These are phyloP conservation scores for Platismatia glauca DNA, from an alignment of 495 filamentous ascomycete genomes.

Conservation along the genomic window DNA sequence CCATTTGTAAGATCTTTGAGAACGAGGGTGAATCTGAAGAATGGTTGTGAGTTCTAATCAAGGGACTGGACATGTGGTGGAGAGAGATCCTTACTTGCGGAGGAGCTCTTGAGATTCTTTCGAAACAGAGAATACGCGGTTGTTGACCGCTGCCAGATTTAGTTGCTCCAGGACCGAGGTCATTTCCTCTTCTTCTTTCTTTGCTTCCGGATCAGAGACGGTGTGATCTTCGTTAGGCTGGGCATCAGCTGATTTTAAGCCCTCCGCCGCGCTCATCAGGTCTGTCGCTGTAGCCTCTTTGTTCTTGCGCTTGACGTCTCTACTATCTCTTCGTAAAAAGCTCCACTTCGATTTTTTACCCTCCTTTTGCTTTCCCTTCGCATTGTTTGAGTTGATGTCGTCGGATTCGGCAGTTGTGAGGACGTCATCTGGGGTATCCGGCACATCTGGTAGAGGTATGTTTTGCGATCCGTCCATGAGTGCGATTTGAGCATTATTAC, in stretches of 20 bases:
- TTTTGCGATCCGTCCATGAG: slow-evolving; percentile 28
- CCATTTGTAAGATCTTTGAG: slow-evolving; percentile 88
- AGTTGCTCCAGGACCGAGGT: slow-evolving; percentile 66
- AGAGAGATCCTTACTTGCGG: slow-evolving; percentile 35
- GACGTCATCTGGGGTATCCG: slow-evolving; percentile 31
- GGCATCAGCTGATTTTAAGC: slow-evolving; percentile 22
- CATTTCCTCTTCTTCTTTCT: slow-evolving; percentile 65
- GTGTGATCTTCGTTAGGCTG: slow-evolving; percentile 31
- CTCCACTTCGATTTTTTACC: slow-evolving; percentile 41
- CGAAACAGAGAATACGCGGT: slow-evolving; percentile 72
- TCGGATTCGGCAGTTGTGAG: slow-evolving; percentile 23
- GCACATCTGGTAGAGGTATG: slow-evolving; percentile 34
- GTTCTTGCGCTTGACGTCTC: slow-evolving; percentile 35
- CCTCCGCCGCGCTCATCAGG: slow-evolving; percentile 23
- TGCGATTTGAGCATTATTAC: slow-evolving; percentile 28
- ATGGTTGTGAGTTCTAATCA: neutral
- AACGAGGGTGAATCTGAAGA: slow-evolving; percentile 62
- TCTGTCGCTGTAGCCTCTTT: slow-evolving; percentile 21
- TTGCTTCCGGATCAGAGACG: slow-evolving; percentile 32
- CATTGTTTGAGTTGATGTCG: slow-evolving; percentile 19
- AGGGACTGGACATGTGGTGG: neutral
- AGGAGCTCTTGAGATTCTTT: slow-evolving; percentile 71
- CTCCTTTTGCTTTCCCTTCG: slow-evolving; percentile 24
- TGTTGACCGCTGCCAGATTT: slow-evolving; percentile 68
- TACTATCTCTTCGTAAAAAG: slow-evolving; percentile 35